Evolutionary conservation across 148 eudicot genomes (phyloP).

Genomic region (Cornus florida): DNA sequence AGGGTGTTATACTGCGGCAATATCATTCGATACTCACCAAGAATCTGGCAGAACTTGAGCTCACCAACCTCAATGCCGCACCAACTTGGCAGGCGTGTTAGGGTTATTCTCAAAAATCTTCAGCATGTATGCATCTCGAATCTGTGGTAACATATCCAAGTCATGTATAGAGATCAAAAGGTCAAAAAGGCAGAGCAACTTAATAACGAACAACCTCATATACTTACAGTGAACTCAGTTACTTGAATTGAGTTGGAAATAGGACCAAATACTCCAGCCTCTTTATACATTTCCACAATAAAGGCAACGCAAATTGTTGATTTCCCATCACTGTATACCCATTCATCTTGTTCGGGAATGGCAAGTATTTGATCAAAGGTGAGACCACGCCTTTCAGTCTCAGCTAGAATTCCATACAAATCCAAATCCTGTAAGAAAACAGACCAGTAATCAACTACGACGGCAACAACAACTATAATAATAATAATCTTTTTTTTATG

Average conservation of each 20-base stretch:
- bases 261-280: slow-evolving; percentile 86
- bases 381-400: too few relatives aligned
- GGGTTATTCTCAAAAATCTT: slow-evolving; percentile 24
- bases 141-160: too few relatives aligned
- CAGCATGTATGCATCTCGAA: too few relatives aligned
- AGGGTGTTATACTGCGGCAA: slow-evolving; percentile 42
- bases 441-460: not conserved
- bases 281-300: slow-evolving; percentile 92
- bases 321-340: slow-evolving; percentile 47
- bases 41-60: slow-evolving; percentile 87
- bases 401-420: slow-evolving; percentile 48
- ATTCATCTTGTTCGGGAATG: too few relatives aligned
- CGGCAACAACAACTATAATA: too few relatives aligned
- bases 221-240: too few relatives aligned
- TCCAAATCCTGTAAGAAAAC: slow-evolving; percentile 60
- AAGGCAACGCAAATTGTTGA: slow-evolving; percentile 95
- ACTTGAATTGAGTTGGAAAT: slow-evolving; percentile 26
- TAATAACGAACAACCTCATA: too few relatives aligned
- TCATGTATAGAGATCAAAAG: too few relatives aligned
- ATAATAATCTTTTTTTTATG: too few relatives aligned
- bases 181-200: too few relatives aligned
- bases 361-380: too few relatives aligned
- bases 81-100: slow-evolving; percentile 59
- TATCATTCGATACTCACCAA: slow-evolving; percentile 90
- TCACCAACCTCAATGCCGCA: slow-evolving; percentile 19